Base-by-base conservation (phyloP, 345 rosid species). In the Linum trigynum region DNA sequence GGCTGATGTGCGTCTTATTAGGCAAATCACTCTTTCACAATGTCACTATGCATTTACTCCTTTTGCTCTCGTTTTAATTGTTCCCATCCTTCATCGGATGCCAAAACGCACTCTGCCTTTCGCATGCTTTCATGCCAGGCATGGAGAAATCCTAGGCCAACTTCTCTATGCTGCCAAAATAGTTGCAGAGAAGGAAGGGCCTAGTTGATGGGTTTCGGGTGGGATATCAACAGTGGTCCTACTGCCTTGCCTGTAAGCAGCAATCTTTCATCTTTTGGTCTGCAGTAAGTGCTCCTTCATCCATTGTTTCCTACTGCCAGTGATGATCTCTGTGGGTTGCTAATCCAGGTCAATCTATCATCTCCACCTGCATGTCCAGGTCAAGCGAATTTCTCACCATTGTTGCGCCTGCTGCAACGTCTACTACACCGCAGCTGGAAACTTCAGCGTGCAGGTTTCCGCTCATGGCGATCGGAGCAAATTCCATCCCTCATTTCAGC, bases 151-250 rank as follows among this genome's bases (percentile, higher is more conserved):
- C 72, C 83, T 91, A 55, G 95, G 92, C 42, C 79, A 71, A 58
- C 99, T 94, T 71, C 84, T 91, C 36, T 76, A 69, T 43, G 95
- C 87, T 43, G 83, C 97, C 5, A 87, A 81, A 84, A 75, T 82
- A 68, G 99, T 88, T 69, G 99, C 99, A 42, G 96, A 90, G 71
- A 88, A 80, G 67, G 67, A 97, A 94, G 77, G 99, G 97, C 10
- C 87, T 91, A 70, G 61, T 78, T 1, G 90, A 90, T 7, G 91
- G 96, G 38, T 94, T 90, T 69, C 97, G 96, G 57, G 90, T 94
- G 62, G 99, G 89, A n/a, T 50, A 87, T 95, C 77, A 88, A 94
- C 87, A 87, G 76, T 42, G 99, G 97, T 36, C 85, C 83, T 10
- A 70, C 51, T 63, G 99, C 84, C 53, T 85, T 63, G 99, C 84